phyloP scores from a whole-genome alignment of 1,284 basidiomycete genomes.

The Erythrobasidium hasegawianum region DNA sequence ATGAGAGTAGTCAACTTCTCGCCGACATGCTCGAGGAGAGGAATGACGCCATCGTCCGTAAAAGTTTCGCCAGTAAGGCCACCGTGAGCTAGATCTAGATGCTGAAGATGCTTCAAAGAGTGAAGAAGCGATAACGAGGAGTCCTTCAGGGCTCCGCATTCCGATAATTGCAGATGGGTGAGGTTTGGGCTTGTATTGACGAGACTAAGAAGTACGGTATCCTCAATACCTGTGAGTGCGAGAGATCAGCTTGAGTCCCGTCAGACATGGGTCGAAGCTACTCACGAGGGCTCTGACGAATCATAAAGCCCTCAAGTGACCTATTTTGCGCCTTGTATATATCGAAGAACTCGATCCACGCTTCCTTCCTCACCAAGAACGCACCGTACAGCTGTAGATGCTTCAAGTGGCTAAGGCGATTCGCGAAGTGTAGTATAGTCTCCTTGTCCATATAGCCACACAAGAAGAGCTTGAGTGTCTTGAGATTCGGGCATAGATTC shows the following conservation, averaged over 20 bases:
- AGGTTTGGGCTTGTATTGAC: conserved; percentile 62
- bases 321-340: conserved; percentile 52
- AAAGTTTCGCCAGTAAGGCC: conserved; percentile 53
- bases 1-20: conserved; percentile 56
- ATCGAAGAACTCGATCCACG: conserved; percentile 74
- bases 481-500: conserved; percentile 74
- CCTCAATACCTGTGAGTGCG: conserved; percentile 73
- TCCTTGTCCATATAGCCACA: conserved; percentile 79
- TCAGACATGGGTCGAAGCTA: too few species aligned
- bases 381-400: conserved; percentile 80
- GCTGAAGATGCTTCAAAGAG: conserved; percentile 54
- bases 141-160: conserved; percentile 70
- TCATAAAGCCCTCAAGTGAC: conserved; percentile 67
- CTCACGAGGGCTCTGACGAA: conserved; percentile 50
- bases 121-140: conserved; percentile 60
- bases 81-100: conserved; percentile 59
- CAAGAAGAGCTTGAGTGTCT: conserved; percentile 70
- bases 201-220: conserved; percentile 64
- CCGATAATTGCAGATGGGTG: conserved; percentile 68
- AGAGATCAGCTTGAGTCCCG: too few species aligned
- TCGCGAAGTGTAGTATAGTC: conserved; percentile 63
- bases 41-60: conserved; percentile 60
- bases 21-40: conserved; percentile 59
- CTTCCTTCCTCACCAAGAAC: conserved; percentile 71
- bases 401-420: conserved; percentile 62